A percentile compares a stretch with the other conserved stretches of the same genome.
These are phyloP conservation scores for Gamsiella multidivaricata DNA, from an alignment of 192 early-diverging fungal genomes.

Conservation along the genomic window DNA sequence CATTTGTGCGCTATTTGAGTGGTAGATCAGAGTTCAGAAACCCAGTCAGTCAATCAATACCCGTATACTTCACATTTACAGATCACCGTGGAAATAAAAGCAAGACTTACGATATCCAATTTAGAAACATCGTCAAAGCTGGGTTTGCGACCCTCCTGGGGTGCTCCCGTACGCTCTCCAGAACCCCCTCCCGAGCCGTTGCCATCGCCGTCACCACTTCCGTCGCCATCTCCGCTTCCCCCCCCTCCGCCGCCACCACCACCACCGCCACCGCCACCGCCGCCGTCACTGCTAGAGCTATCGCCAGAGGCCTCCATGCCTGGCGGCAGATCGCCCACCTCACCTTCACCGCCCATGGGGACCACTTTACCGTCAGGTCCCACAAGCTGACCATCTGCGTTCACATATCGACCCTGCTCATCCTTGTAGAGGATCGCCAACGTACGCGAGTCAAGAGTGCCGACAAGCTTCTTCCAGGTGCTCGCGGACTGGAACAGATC, in stretches of 20 bases:
- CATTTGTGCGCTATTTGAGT: slow-evolving; percentile 48
- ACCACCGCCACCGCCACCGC: slow-evolving; percentile 45
- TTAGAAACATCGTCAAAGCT: slow-evolving; percentile 68
- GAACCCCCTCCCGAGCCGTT: slow-evolving; percentile 59
- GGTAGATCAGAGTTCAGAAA: no score
- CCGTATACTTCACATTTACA: not conserved
- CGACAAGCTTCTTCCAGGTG: slow-evolving; percentile 72
- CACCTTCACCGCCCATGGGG: slow-evolving; percentile 7
- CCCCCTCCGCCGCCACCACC: slow-evolving; percentile 48
- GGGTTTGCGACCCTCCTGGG: slow-evolving; percentile 63
- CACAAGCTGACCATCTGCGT: slow-evolving; percentile 26
- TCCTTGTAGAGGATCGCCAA: slow-evolving; percentile 68
- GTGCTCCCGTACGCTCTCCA: slow-evolving; percentile 53
- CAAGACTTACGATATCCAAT: slow-evolving; percentile 60
- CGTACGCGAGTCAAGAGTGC: slow-evolving; percentile 61
- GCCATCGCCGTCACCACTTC: slow-evolving; percentile 57
- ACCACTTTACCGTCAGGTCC: slow-evolving; percentile 25
- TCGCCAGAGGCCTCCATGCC: slow-evolving; percentile 28
- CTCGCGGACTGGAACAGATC: slow-evolving; percentile 63
- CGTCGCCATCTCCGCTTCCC: slow-evolving; percentile 55
- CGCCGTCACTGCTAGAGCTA: slow-evolving; percentile 31
- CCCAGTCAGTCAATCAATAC: not conserved
- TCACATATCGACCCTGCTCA: slow-evolving; percentile 50
- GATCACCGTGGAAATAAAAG: not conserved
- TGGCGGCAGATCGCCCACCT: slow-evolving; percentile 43